Evolutionary conservation across 2,329 filamentous ascomycete species (phyloP), one percentile per base, ranked within the genome.

Genomic region (Xylaria arbuscula): DNA sequence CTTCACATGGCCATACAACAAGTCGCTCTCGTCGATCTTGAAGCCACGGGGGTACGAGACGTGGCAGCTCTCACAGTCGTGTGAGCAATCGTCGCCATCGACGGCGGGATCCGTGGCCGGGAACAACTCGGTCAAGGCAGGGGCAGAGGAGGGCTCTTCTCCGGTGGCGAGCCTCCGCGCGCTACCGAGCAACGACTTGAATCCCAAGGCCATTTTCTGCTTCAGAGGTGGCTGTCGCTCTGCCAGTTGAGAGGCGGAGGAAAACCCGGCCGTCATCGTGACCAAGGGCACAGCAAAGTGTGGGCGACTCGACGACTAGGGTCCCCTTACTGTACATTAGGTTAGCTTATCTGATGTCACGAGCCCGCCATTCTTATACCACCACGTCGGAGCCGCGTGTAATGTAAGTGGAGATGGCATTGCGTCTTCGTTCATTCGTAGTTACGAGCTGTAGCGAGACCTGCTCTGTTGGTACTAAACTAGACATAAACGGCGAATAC

Each of bases 51-150:
- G 95, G 78, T 94, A 97, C 69, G 89, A 87, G 72, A 95, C 85
- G 15, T 89, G 88, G 84, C 96, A 98, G 72, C 85, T 89, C 28
- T 89, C 88, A 83, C 95, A 99, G 81, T 98, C 95, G 78, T 89
- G 93, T 64, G 92, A 83, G 79, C 96, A 98, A 72, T 94, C 94
- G 48, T 97, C 93, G 71, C 94, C 95, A 80, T 98, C 95, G 50
- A 92, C 82, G 3, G 86, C 85, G n/a, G 92, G 88, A 76, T 92
- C 86, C 45, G 93, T 93, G 73, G 87, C 88, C 61, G 89, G 83
- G 80, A 98, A 98, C 10, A 98, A 85, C 50, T 81, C 77, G 54
- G 78, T 74, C 40, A 80, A 72, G 13, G 78, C 64, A 10, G 81
- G 75, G 11, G 65, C 69, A 40, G 64, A 70, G 48, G 71, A 62